These are phyloP conservation scores for Pythium vanterpoolii DNA, from an alignment of 352 stramenopile species.

Conservation along the genomic window DNA sequence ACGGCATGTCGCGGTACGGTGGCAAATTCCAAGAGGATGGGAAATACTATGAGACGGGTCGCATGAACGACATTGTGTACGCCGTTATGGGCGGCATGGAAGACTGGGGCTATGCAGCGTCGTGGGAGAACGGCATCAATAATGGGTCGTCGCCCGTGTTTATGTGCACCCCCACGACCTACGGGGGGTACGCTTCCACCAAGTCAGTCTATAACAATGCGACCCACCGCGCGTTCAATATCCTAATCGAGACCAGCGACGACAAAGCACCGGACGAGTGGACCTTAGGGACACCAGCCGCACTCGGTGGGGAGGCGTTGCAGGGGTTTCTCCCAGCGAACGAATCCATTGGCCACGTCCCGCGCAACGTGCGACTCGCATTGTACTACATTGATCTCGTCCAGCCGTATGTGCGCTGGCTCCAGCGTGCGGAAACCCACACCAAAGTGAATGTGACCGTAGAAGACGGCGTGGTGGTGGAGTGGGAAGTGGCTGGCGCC, in stretches of 20 bases:
- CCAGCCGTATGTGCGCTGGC: slow-evolving; percentile 88
- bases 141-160: slow-evolving; percentile 43
- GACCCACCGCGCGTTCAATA: slow-evolving; percentile 91
- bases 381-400: slow-evolving; percentile 92
- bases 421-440: slow-evolving; percentile 20
- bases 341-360: slow-evolving; percentile 87
- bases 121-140: slow-evolving; percentile 66
- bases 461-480: slow-evolving; percentile 19
- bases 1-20: slow-evolving; percentile 62
- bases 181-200: slow-evolving; percentile 74
- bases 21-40: slow-evolving; percentile 59
- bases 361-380: slow-evolving; percentile 90
- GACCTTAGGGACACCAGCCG: slow-evolving; percentile 62
- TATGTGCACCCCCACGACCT: slow-evolving; percentile 81
- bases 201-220: slow-evolving; percentile 91
- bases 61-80: slow-evolving; percentile 96
- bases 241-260: slow-evolving; percentile 93
- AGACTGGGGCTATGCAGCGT: slow-evolving; percentile 92
- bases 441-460: slow-evolving; percentile 13
- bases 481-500: slow-evolving; percentile 57
- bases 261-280: slow-evolving; percentile 70
- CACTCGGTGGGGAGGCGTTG: slow-evolving; percentile 43
- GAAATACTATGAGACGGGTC: slow-evolving; percentile 56
- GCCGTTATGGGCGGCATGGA: slow-evolving; percentile 94
- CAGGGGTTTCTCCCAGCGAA: slow-evolving; percentile 35